These are phyloP conservation scores for Exserohilum turcica DNA, from an alignment of 2,329 filamentous ascomycete genomes.

Conservation along the genomic window DNA sequence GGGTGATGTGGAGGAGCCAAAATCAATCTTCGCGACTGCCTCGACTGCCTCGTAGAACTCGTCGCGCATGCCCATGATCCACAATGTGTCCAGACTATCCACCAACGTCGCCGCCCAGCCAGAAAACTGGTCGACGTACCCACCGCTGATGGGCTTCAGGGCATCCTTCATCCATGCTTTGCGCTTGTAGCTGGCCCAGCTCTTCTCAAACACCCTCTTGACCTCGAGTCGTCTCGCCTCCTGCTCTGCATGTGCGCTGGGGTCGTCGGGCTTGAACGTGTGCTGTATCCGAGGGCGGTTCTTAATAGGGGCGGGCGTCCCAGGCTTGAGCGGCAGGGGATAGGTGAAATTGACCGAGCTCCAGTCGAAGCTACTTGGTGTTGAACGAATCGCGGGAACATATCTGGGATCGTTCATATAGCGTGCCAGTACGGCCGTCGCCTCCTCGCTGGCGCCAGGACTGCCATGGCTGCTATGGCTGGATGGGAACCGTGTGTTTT, in stretches of 20 bases:
- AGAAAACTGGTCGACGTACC: slow-evolving; percentile 50
- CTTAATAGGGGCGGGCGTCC: slow-evolving; percentile 32
- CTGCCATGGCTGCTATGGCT: not conserved
- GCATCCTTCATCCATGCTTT: slow-evolving; percentile 56
- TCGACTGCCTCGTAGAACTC: slow-evolving; percentile 55
- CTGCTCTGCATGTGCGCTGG: slow-evolving; percentile 27
- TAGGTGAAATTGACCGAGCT: slow-evolving; percentile 35
- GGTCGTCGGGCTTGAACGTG: slow-evolving; percentile 27
- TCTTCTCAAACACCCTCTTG: slow-evolving; percentile 47
- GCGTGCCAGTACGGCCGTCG: slow-evolving; percentile 31
- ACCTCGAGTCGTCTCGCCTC: slow-evolving; percentile 34
- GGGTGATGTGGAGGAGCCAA: slow-evolving; percentile 45
- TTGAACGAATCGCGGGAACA: slow-evolving; percentile 30
- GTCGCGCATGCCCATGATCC: slow-evolving; percentile 55
- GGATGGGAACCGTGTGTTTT: slow-evolving; percentile 11
- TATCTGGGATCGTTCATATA: slow-evolving; percentile 41
- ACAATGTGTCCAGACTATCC: slow-evolving; percentile 54
- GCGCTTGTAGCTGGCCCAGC: slow-evolving; percentile 52
- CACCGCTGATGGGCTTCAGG: slow-evolving; percentile 50
- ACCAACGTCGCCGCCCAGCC: slow-evolving; percentile 57
- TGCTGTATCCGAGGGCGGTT: slow-evolving; percentile 45
- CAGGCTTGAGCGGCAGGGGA: slow-evolving; percentile 34
- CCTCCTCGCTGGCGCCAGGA: slow-evolving; percentile 16
- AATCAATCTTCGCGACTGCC: slow-evolving; percentile 53
- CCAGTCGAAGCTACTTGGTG: slow-evolving; percentile 41